Percentiles rank a stretch among this genome's conserved stretches.
Evolutionary conservation across 108 stramenopile genomes (phyloP).

Genomic region (Pseudonitzschia multiseries): DNA sequence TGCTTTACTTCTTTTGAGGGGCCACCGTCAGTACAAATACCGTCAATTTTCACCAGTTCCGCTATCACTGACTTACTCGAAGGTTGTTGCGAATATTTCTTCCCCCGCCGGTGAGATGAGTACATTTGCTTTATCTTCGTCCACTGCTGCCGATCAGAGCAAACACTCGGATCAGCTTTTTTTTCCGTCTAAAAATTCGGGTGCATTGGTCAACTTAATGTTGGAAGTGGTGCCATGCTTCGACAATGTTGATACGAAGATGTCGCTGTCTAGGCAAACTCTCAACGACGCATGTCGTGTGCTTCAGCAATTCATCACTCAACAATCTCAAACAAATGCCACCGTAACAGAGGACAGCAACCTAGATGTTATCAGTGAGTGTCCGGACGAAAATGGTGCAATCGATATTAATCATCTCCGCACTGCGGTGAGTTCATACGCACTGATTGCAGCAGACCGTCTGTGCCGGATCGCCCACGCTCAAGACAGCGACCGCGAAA

Average conservation of each 20-base stretch:
- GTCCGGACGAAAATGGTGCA: background rate
- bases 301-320: background rate
- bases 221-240: background rate
- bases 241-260: background rate
- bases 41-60: background rate
- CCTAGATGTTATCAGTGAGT: background rate
- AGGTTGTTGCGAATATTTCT: background rate
- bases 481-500: conserved; percentile 1
- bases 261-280: background rate
- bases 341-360: background rate
- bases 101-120: background rate
- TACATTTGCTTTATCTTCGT: background rate
- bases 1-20: background rate
- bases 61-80: background rate
- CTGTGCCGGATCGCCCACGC: conserved; percentile 19
- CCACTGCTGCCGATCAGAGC: background rate
- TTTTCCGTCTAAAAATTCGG: background rate
- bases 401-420: background rate
- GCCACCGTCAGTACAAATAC: background rate
- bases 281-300: background rate
- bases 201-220: background rate
- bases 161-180: background rate
- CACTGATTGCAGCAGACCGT: conserved; percentile 12
- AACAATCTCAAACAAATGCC: background rate
- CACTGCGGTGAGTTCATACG: background rate